A percentile compares a stretch with the other conserved stretches of the same genome.
Evolutionary conservation across 352 stramenopile genomes (phyloP).

Genomic region (Globisporangium spiculum): DNA sequence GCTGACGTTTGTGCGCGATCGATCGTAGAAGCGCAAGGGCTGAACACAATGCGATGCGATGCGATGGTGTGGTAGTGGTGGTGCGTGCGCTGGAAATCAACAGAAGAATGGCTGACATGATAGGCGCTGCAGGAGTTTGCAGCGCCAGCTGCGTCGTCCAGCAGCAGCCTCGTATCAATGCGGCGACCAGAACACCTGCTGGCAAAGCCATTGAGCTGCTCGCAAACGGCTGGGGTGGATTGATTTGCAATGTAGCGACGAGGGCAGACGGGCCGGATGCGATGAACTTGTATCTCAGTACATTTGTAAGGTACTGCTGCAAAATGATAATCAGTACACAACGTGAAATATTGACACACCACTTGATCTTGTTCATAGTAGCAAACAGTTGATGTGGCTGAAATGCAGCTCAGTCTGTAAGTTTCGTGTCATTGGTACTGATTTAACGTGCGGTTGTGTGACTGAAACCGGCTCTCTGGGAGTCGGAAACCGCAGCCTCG

Average conservation of each 20-base stretch:
- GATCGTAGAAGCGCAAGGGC: conserved; percentile 4
- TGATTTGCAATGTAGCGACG: neutral
- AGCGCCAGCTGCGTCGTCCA: neutral
- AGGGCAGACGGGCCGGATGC: neutral
- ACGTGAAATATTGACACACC: no score
- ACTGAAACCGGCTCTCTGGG: neutral
- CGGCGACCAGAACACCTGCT: neutral
- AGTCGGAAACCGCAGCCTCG: neutral
- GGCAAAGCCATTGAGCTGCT: neutral
- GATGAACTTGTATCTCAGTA: no score
- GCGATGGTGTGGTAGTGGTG: neutral
- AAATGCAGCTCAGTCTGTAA: no score
- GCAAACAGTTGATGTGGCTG: no score
- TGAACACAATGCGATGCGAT: neutral
- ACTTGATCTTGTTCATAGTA: no score
- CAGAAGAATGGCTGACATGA: neutral
- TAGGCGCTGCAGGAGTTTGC: neutral
- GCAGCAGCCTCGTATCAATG: neutral
- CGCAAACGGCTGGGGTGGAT: neutral
- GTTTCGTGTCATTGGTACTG: neutral
- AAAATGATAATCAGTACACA: no score
- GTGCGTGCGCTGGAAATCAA: neutral
- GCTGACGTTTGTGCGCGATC: neutral
- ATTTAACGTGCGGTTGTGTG: neutral
- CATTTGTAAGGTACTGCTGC: no score